Conservation (phyloP, 2,329 filamentous ascomycete genomes). For the Cladophialophora immunda region DNA sequence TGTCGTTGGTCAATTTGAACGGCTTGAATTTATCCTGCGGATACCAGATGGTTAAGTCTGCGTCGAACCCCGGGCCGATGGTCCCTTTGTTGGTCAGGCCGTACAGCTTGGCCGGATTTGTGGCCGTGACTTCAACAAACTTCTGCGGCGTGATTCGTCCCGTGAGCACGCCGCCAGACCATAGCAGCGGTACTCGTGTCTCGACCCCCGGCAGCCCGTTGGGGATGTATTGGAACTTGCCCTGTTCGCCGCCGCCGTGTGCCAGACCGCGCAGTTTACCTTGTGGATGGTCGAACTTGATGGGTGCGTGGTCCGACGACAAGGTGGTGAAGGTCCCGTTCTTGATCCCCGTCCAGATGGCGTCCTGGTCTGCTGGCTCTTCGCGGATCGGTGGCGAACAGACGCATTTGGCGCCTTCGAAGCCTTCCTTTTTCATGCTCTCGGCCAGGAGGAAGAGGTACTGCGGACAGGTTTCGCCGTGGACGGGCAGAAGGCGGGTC, state of each 20-base stretch:
- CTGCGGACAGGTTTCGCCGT: slow-evolving; percentile 67
- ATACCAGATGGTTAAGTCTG: slow-evolving; percentile 56
- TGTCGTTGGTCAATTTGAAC: slow-evolving; percentile 42
- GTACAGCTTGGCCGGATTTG: slow-evolving; percentile 56
- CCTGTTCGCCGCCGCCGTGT: slow-evolving; percentile 20
- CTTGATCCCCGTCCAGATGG: slow-evolving; percentile 60
- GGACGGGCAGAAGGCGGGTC: slow-evolving; percentile 60
- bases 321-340: slow-evolving; percentile 65
- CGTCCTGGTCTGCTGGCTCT: slow-evolving; percentile 56
- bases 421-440: slow-evolving; percentile 47
- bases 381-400: slow-evolving; percentile 62
- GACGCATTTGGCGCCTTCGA: slow-evolving; percentile 61
- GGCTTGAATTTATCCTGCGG: slow-evolving; percentile 34
- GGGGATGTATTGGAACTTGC: slow-evolving; percentile 51
- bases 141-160: slow-evolving; percentile 15
- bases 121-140: slow-evolving; percentile 55
- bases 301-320: slow-evolving; percentile 58
- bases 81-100: slow-evolving; percentile 53
- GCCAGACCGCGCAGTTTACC: slow-evolving; percentile 46
- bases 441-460: slow-evolving; percentile 63
- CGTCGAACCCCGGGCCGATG: slow-evolving; percentile 53
- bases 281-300: slow-evolving; percentile 48
- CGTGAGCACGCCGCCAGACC: slow-evolving; percentile 41
- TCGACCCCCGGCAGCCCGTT: slow-evolving; percentile 55
- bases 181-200: slow-evolving; percentile 52